These are phyloP conservation scores for Cardiospermum halicacabum DNA, from an alignment of 345 rosid species.

Conservation along the genomic window DNA sequence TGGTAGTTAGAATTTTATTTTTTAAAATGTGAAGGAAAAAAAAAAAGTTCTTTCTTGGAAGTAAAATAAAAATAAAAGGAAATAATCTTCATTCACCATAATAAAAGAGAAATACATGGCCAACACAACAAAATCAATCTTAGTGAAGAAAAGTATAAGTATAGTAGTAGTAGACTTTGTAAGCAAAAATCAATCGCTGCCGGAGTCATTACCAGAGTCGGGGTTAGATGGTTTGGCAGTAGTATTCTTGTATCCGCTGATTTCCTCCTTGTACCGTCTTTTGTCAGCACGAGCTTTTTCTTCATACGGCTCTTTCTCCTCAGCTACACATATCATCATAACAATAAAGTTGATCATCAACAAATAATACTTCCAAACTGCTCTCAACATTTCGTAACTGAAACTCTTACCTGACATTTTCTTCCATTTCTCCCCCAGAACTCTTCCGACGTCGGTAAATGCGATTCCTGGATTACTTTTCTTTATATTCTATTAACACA, in stretches of 20 bases:
- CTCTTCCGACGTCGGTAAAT: conserved; percentile 54
- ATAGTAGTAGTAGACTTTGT: too few species aligned
- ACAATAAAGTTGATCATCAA: neutral
- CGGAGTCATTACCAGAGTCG: conserved; percentile 53
- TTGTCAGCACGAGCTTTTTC: conserved; percentile 72
- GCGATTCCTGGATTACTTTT: conserved; percentile 70
- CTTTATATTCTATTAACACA: conserved; percentile 58
- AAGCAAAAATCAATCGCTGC: conserved; percentile 19
- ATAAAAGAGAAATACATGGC: too few species aligned
- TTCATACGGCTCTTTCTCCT: conserved; percentile 80
- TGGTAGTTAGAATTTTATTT: too few species aligned
- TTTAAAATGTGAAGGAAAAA: too few species aligned
- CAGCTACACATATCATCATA: conserved; percentile 30
- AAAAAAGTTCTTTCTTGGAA: too few species aligned
- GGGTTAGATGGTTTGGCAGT: conserved; percentile 59
- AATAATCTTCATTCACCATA: too few species aligned
- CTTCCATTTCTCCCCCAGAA: conserved; percentile 79
- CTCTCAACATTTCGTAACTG: neutral
- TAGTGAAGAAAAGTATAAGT: too few species aligned
- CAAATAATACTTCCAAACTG: neutral
- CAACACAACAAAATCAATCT: too few species aligned
- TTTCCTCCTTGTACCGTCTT: conserved; percentile 65
- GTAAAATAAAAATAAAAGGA: too few species aligned
- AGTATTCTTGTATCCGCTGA: conserved; percentile 68
- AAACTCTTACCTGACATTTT: conserved; percentile 49